Conservation (phyloP, 345 rosid species). For the Tarenaya hassleriana region DNA sequence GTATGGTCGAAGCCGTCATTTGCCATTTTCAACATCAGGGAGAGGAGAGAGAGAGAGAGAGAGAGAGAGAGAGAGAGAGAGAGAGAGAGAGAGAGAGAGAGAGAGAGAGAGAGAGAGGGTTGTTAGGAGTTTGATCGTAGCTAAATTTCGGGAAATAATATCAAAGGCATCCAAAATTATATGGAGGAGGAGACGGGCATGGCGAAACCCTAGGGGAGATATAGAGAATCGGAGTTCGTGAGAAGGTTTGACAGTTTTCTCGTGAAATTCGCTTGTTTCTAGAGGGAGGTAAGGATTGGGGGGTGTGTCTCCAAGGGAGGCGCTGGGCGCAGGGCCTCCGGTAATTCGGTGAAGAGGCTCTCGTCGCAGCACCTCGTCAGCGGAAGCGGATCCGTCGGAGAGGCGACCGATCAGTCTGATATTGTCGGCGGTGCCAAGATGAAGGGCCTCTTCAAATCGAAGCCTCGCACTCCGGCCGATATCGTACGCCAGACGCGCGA, state of each 20-base stretch:
- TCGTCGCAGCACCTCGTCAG: constrained; percentile 26
- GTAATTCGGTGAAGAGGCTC: constrained; percentile 27
- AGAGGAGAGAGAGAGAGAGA: too few species aligned
- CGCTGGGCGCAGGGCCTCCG: constrained; percentile 35
- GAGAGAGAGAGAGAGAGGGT: background rate
- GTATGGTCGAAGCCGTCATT: too few species aligned
- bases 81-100: background rate
- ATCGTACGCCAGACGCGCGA: constrained; percentile 84
- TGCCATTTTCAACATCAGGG: too few species aligned
- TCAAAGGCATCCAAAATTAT: constrained; percentile 10
- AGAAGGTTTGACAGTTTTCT: background rate
- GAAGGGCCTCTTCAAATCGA: constrained; percentile 86
- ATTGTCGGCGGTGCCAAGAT: constrained; percentile 34
- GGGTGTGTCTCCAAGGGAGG: constrained; percentile 33
- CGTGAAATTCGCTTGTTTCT: background rate
- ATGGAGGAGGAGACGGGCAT: constrained; percentile 6
- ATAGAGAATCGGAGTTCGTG: background rate
- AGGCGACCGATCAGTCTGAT: constrained; percentile 28
- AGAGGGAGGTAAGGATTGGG: constrained; percentile 33
- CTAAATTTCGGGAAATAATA: too few species aligned
- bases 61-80: too few species aligned
- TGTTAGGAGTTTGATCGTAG: background rate
- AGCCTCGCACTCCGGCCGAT: constrained; percentile 83
- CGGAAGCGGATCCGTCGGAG: constrained; percentile 23
- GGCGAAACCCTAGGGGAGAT: constrained; percentile 24